Evolutionary conservation across 176 grass and related monocot genomes (phyloP), one percentile per base, ranked within the genome.

Genomic region (Musa beccarii): DNA sequence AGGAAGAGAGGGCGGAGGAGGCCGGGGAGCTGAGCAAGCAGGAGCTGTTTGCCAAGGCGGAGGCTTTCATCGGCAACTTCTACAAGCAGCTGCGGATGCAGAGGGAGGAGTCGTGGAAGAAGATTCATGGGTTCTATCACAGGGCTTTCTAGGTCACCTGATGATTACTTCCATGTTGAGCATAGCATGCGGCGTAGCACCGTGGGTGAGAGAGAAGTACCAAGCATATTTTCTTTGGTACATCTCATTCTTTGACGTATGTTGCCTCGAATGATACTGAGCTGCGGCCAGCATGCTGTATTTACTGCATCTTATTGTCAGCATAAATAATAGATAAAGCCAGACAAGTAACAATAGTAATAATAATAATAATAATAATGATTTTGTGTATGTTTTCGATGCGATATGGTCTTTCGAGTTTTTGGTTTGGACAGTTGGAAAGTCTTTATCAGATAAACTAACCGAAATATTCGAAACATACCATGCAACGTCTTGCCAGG

Each of bases 51-150:
- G 59, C 83, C 3, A 94, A 90, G 75, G 85, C 91, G 2, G 91
- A 94, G 72, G 74, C 59, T 7, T 90, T 94, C 87, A 90, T 94
- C 57, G 81, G 81, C 19, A 84, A 88, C 72, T 94, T 94, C 78
- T 88, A 94, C 80, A 86, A 68, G 72, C 91, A 90, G 78, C 80
- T 90, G 52, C 87, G 86, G 85, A 90, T 90, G 85, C 91, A 94
- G 72, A 71, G 91, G 49, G 81, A 90, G 78, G 80, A 86, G n/a
- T 94, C 91, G 2, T 94, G 87, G 87, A 81, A 94, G 75, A 94
- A 94, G 83, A 75, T 94, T 20, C 83, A 94, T 72, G 87, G 79
- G 9, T 65, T 90, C 21, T 87, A 74, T 63, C 62, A 74, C 26
- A 63, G 26, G 9, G 53, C 78, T 71, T 80, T 72, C 55, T 80